A percentile compares a stretch with the other conserved stretches of the same genome.
Conservation (phyloP, 352 stramenopile species). For the Phytopythium montanum region DNA sequence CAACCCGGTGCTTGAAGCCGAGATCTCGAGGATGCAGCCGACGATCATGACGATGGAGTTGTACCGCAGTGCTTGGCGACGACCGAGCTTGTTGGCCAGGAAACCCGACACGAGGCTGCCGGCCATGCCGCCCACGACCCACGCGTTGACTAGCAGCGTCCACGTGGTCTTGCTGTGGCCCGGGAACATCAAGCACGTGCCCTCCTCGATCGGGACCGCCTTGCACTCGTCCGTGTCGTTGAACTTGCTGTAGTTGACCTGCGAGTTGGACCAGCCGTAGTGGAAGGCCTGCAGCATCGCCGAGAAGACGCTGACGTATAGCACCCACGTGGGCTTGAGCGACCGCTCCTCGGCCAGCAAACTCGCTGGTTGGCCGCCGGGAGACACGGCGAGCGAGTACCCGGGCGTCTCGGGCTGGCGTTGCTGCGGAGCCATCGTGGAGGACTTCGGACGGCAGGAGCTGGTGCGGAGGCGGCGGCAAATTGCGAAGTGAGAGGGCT, state of each 20-base stretch:
- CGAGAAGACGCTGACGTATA: slow-evolving; percentile 29
- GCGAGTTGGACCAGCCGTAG: slow-evolving; percentile 39
- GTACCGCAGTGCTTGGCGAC: slow-evolving; percentile 30
- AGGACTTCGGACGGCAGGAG: neutral
- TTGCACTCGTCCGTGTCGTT: slow-evolving; percentile 31
- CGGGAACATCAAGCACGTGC: slow-evolving; percentile 52
- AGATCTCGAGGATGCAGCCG: slow-evolving; percentile 31
- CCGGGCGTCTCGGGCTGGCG: neutral
- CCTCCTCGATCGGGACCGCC: slow-evolving; percentile 10
- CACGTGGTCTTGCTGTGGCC: slow-evolving; percentile 30
- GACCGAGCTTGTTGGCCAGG: slow-evolving; percentile 40
- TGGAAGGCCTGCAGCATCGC: slow-evolving; percentile 31
- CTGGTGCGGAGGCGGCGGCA: neutral
- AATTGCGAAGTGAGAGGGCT: neutral
- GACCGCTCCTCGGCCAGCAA: slow-evolving; percentile 3
- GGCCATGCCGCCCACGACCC: slow-evolving; percentile 42
- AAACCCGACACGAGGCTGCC: slow-evolving; percentile 28
- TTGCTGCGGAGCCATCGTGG: neutral
- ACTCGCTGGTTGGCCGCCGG: neutral
- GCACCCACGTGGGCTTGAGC: slow-evolving; percentile 15
- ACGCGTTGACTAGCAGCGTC: slow-evolving; percentile 21
- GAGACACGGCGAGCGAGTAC: neutral
- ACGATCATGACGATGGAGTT: slow-evolving; percentile 35
- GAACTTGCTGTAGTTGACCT: slow-evolving; percentile 41
- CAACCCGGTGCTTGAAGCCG: slow-evolving; percentile 18